These are phyloP conservation scores for Sugiyamaella marilandica DNA, from an alignment of 805 yeast genomes.

Conservation along the genomic window DNA sequence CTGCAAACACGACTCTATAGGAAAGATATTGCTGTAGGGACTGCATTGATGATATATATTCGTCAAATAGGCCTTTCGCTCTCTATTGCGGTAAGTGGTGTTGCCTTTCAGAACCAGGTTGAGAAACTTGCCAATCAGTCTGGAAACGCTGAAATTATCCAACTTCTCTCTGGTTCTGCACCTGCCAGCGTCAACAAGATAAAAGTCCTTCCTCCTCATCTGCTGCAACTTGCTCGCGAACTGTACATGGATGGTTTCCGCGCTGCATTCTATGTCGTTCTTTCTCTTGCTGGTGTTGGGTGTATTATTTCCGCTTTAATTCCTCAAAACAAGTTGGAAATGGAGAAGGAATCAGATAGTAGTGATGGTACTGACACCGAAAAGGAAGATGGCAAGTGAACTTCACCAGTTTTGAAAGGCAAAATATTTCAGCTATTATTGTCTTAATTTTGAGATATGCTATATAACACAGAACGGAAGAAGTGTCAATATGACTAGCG, in stretches of 20 bases:
- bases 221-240: conserved; percentile 14
- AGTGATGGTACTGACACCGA: too few relatives aligned
- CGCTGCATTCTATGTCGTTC: conserved; percentile 19
- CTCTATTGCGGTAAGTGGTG: conserved; percentile 44
- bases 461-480: too few relatives aligned
- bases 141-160: conserved; percentile 4
- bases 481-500: too few relatives aligned
- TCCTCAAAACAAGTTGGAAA: conserved; percentile 19
- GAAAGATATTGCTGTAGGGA: conserved; percentile 46
- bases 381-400: too few relatives aligned
- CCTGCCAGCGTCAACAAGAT: conserved; percentile 20
- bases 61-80: conserved; percentile 37
- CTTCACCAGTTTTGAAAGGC: too few relatives aligned
- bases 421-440: too few relatives aligned
- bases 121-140: conserved; percentile 27
- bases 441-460: too few relatives aligned
- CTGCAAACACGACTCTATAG: conserved; percentile 49
- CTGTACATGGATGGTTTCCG: conserved; percentile 20
- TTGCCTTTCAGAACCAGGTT: conserved; percentile 41
- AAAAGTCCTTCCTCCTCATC: conserved; percentile 10
- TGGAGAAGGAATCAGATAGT: conserved; percentile 5
- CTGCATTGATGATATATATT: conserved; percentile 41
- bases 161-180: conserved; percentile 17
- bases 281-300: conserved; percentile 19
- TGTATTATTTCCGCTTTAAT: conserved; percentile 17